Conservation (phyloP, 2,329 filamentous ascomycete species). For the Phialophora macrospora region DNA sequence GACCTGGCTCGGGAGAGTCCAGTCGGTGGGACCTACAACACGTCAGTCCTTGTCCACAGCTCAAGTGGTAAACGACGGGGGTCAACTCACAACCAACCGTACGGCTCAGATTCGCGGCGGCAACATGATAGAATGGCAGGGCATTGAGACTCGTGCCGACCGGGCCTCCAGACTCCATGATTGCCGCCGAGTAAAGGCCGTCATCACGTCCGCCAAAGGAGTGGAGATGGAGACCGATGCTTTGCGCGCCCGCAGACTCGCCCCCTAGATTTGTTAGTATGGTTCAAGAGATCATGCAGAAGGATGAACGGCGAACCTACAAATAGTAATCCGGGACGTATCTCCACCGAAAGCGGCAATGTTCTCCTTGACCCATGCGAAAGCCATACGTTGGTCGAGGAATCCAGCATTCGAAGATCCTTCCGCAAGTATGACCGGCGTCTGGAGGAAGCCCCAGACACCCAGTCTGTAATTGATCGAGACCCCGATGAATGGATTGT, state of each 20-base stretch:
- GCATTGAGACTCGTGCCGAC: not conserved
- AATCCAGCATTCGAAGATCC: conserved; percentile 1
- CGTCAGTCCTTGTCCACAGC: not conserved
- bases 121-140: not conserved
- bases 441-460: not conserved
- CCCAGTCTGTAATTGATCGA: not conserved
- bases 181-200: not conserved
- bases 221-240: not conserved
- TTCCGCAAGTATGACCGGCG: not conserved
- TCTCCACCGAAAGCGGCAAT: conserved; percentile 3
- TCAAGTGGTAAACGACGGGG: not conserved
- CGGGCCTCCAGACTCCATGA: conserved; percentile 1
- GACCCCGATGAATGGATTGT: conserved; percentile 1
- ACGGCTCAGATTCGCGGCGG: not conserved
- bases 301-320: not conserved
- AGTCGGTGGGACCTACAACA: not conserved
- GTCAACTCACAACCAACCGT: not conserved
- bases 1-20: not conserved
- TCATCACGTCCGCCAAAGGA: conserved; percentile 1
- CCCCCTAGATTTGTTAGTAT: not conserved
- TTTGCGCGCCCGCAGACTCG: not conserved
- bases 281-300: not conserved
- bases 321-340: not conserved
- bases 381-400: not conserved
- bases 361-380: conserved; percentile 4